Conservation (phyloP, 805 yeast species). For the Cyberlindnera samutprakarnensis region DNA sequence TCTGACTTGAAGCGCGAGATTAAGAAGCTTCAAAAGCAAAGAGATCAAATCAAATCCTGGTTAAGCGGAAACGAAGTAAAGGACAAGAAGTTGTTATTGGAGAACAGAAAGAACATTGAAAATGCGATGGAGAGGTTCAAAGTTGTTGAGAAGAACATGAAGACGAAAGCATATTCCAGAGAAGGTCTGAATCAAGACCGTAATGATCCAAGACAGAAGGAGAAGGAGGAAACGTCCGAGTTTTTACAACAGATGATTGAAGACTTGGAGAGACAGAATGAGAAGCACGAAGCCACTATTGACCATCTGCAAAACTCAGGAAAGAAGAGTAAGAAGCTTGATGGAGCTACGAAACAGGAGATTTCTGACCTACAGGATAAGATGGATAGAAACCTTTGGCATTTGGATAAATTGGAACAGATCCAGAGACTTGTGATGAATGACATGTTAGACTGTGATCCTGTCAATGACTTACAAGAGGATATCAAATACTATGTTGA, state of each 20-base stretch:
- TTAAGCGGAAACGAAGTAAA: constrained; percentile 84
- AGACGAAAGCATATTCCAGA: constrained; percentile 88
- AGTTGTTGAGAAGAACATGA: constrained; percentile 86
- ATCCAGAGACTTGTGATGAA: constrained; percentile 72
- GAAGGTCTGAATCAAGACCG: constrained; percentile 79
- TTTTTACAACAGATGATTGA: constrained; percentile 69
- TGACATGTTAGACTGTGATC: constrained; percentile 72
- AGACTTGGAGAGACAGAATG: constrained; percentile 75
- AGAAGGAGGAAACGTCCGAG: constrained; percentile 62
- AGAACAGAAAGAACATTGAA: constrained; percentile 63
- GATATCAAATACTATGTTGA: constrained; percentile 92
- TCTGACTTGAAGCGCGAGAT: constrained; percentile 90
- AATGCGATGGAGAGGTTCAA: constrained; percentile 93
- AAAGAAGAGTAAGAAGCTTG: constrained; percentile 46
- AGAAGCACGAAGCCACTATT: constrained; percentile 66
- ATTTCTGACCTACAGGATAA: constrained; percentile 55
- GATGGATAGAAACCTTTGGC: constrained; percentile 71
- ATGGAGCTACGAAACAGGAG: constrained; percentile 45
- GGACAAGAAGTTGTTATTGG: constrained; percentile 75
- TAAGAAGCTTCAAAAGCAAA: constrained; percentile 83
- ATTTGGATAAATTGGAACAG: constrained; percentile 68
- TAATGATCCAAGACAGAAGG: constrained; percentile 73
- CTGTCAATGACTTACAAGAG: constrained; percentile 70
- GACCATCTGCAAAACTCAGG: constrained; percentile 43
- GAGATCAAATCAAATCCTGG: constrained; percentile 97